Base-by-base conservation (phyloP, 179 eudicot species). In the Beta lomatogona region DNA sequence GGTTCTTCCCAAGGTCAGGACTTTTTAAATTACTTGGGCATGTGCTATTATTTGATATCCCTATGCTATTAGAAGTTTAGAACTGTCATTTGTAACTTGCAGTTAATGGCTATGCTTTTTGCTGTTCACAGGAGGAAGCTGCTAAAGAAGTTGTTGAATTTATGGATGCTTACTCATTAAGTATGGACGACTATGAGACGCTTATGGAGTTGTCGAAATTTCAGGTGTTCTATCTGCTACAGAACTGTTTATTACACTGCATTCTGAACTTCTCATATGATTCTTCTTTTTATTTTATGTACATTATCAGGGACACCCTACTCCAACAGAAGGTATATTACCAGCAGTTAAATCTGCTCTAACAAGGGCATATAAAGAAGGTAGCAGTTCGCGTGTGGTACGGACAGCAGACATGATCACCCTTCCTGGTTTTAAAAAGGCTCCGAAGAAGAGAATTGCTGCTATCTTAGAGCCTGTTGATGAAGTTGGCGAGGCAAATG, bases 61-160 rank as follows among this genome's bases (percentile, higher is more conserved):
- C 66, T 58, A 74, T 68, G 18, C 76, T 25, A 50, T 48, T 22
- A 9, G 31, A 28, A 28, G 31, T 28, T 28, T 28, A 28, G 2
- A 53, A 45, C 50, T 45, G 70, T n/a, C 48, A 21, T n/a, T 75
- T 21, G 45, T 65, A 41, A 6, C 28, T 75, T 22, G 31, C 44
- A 46, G 3, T 21, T 72, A 63, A 21, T 55, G 44, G 74, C 44
- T 55, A 8, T 64, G 64, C 15, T 31, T 79, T 50, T 61, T 11
- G 12, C 48, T 76, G 41, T 22, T 55, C 45, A 28, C 87, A 95
- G 99, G 99, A 96, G 85, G 97, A 91, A 84, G 99, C 94, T 79
- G 99, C 91, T 76, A 91, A 88, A 88, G 90, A 90, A 76, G 99
- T 96, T 87, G 95, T 96, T 28, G 96, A 92, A 79, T 94, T 95